Percentiles rank a stretch among this genome's conserved stretches.
Evolutionary conservation across 257 asterid genomes (phyloP).

Genomic region (Solanum acaule): DNA sequence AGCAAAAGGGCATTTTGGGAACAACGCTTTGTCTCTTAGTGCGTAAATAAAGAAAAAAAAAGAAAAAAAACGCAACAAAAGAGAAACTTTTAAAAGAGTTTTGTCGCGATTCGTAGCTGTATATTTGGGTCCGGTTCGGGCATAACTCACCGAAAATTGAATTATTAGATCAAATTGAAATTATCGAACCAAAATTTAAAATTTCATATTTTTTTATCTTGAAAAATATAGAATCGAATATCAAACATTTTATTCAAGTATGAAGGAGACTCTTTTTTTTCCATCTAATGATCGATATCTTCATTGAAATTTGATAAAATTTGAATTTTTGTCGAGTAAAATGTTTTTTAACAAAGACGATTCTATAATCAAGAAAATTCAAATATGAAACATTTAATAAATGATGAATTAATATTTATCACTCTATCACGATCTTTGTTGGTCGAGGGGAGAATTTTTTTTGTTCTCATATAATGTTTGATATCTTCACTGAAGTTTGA

Average conservation of each 20-base stretch:
- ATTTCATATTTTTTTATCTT: background rate
- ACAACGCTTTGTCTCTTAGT: conserved; percentile 6
- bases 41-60: background rate
- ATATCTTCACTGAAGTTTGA: too few relatives aligned
- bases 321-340: too few relatives aligned
- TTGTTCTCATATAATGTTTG: too few relatives aligned
- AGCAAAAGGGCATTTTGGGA: conserved; percentile 18
- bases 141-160: background rate
- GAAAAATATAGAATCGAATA: background rate
- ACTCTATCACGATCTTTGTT: too few relatives aligned
- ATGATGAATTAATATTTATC: too few relatives aligned
- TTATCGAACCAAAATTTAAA: background rate
- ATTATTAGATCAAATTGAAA: background rate
- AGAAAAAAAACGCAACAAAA: background rate
- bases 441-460: too few relatives aligned
- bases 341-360: too few relatives aligned
- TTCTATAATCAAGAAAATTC: too few relatives aligned
- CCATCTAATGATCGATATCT: too few relatives aligned
- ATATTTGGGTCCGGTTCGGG: background rate
- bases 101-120: background rate
- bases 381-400: too few relatives aligned
- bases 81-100: background rate
- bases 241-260: background rate
- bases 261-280: too few relatives aligned
- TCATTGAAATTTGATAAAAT: too few relatives aligned